These are phyloP conservation scores for Tetradesmus lagerheimii DNA, from an alignment of 139 green algal species.

Conservation along the genomic window DNA sequence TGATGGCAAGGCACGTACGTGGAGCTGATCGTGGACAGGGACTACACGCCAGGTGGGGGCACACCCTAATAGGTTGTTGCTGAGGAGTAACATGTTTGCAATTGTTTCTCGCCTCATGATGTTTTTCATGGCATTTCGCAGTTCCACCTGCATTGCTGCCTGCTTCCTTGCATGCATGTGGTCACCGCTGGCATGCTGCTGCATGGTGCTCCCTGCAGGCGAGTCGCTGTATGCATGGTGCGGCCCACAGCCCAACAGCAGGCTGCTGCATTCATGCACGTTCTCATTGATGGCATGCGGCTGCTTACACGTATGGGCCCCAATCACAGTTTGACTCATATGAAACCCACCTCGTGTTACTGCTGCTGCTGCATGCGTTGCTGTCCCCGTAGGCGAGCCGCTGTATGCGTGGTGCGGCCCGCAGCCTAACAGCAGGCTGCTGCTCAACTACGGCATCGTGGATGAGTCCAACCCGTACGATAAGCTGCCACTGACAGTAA, in stretches of 20 bases:
- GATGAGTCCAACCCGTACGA: slow-evolving; percentile 79
- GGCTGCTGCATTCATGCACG: not conserved
- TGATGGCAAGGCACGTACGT: slow-evolving; percentile 66
- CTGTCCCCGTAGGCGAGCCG: slow-evolving; percentile 81
- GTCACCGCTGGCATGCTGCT: not conserved
- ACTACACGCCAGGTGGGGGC: slow-evolving; percentile 57
- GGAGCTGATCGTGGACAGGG: slow-evolving; percentile 78
- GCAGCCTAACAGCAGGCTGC: slow-evolving; percentile 89
- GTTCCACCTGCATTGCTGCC: too few species aligned
- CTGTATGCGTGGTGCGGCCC: slow-evolving; percentile 95
- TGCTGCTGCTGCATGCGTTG: too few species aligned
- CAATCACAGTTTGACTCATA: too few species aligned
- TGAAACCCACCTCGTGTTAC: not conserved
- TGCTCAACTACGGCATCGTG: slow-evolving; percentile 87
- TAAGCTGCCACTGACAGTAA: slow-evolving; percentile 72
- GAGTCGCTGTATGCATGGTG: not conserved
- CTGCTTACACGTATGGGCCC: too few species aligned
- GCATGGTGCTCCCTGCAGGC: not conserved
- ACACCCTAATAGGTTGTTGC: too few species aligned
- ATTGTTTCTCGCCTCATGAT: too few species aligned
- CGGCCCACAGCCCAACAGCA: not conserved
- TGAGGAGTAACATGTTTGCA: not conserved
- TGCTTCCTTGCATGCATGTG: too few species aligned
- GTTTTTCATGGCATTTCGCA: too few species aligned
- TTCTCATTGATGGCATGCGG: too few species aligned